Percentiles rank a stretch among this genome's conserved stretches.
These are phyloP conservation scores for Delphinella strobiligena DNA, from an alignment of 2,329 filamentous ascomycete genomes.

Conservation along the genomic window DNA sequence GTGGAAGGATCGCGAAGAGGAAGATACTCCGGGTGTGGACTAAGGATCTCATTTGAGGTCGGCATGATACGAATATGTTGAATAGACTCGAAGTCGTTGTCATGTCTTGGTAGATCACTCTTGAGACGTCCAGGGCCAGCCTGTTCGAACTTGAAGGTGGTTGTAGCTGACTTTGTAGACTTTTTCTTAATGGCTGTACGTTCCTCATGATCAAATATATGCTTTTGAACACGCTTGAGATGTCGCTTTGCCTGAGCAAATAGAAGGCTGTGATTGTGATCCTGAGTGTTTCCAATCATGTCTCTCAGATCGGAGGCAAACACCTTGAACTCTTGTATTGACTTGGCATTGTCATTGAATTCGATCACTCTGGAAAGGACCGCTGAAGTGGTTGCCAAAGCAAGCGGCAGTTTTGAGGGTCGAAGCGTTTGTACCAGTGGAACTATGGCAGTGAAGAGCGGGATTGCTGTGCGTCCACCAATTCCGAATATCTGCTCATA, in stretches of 20 bases:
- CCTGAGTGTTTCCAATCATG: neutral
- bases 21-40: conserved; percentile 32
- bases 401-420: neutral
- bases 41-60: conserved; percentile 36
- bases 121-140: conserved; percentile 22
- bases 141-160: conserved; percentile 5
- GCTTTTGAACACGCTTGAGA: conserved; percentile 1
- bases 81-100: conserved; percentile 40
- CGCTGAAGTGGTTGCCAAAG: conserved; percentile 8
- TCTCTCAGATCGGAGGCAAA: neutral
- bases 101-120: conserved; percentile 28
- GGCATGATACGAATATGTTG: conserved; percentile 37
- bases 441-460: too few relatives aligned
- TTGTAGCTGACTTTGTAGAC: neutral
- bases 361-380: conserved; percentile 10
- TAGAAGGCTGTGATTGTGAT: neutral
- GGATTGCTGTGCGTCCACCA: conserved; percentile 18
- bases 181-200: neutral
- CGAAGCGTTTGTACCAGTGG: neutral
- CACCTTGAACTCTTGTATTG: conserved; percentile 1
- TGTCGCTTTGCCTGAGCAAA: conserved; percentile 1
- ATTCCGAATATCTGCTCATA: conserved; percentile 33
- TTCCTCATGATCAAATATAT: neutral
- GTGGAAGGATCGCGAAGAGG: conserved; percentile 23
- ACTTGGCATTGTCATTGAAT: conserved; percentile 9